Base-by-base conservation (phyloP, 2,329 filamentous ascomycete genomes). In the Hypoxylon sp. region DNA sequence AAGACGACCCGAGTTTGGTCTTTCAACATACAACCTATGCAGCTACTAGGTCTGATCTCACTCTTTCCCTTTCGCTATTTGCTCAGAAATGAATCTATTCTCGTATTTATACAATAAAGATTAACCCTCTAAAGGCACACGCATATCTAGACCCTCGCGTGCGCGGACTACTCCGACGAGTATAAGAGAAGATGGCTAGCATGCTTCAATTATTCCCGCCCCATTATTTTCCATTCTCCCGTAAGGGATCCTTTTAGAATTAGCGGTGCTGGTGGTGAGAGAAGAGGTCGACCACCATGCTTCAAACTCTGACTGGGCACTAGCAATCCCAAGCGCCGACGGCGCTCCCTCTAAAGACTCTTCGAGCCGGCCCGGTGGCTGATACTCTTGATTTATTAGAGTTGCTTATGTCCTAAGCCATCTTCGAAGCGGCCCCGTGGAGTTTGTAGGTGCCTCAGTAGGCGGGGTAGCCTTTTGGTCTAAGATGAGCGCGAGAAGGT, bases 401-500 rank as follows among this genome's bases (percentile, higher is more conserved):
- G 2, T 55, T 30, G 14, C 35, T 17, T 13, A 25, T 30, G 22
- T 8, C 20, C 40, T 46, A 5, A 44, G 14, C 56, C 56, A 56
- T 20, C 58, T 53, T 56, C 64, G 44, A 17, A 44, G 60, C 7
- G 42, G 37, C 11, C 56, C n/a, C 17, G 66, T 64, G 30, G 57
- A 25, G 50, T 72, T 64, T 22, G 55, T 40, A 14, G 56, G 50
- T 30, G 48, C 56, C 46, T 64, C 56, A 33, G n/a, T 48, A 3
- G 59, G 42, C 40, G 50, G 30, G 14, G 14, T 25, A 33, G 44
- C 37, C 8, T 50, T 51, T 17, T 4, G 49, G 4, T 17, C 11
- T 7, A 33, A 37, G 10, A 58, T 54, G 7, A 68, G n/a, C 8
- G 68, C 17, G 22, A 83, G 73, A 30, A 83, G 64, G 69, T 85